These are phyloP conservation scores for Artemisia princeps DNA, from an alignment of 140 eudicot species.

Conservation along the genomic window DNA sequence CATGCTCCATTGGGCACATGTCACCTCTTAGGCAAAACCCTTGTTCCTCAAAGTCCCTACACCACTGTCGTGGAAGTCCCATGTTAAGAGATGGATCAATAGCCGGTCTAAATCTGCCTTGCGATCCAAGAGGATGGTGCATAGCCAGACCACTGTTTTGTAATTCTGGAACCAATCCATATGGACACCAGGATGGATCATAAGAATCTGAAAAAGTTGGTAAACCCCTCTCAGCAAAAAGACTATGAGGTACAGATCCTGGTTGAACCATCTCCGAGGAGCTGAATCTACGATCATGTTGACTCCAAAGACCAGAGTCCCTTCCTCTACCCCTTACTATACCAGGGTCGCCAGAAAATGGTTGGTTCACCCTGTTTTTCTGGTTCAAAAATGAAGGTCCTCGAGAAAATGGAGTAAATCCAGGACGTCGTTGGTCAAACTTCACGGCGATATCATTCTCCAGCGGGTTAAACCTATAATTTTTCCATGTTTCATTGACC, in stretches of 20 bases:
- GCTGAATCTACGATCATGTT: slow-evolving; percentile 49
- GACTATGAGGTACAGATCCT: slow-evolving; percentile 41
- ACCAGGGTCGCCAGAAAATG: slow-evolving; percentile 42
- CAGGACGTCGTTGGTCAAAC: slow-evolving; percentile 50
- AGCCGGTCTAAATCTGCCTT: slow-evolving; percentile 50
- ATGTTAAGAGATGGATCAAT: slow-evolving; percentile 43
- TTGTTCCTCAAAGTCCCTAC: slow-evolving; percentile 93
- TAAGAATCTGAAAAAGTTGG: slow-evolving; percentile 50
- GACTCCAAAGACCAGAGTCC: slow-evolving; percentile 46
- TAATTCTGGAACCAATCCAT: slow-evolving; percentile 59
- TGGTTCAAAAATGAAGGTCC: slow-evolving; percentile 41
- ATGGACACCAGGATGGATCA: slow-evolving; percentile 51
- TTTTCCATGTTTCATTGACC: slow-evolving; percentile 48
- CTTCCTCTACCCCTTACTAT: slow-evolving; percentile 55
- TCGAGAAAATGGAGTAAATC: slow-evolving; percentile 35
- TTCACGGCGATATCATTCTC: slow-evolving; percentile 42
- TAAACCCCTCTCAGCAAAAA: slow-evolving; percentile 57
- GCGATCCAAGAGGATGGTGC: slow-evolving; percentile 55
- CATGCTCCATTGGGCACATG: slow-evolving; percentile 99
- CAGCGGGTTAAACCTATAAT: slow-evolving; percentile 24
- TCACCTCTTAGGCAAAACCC: slow-evolving; percentile 92
- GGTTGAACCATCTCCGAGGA: slow-evolving; percentile 50
- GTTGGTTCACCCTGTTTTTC: slow-evolving; percentile 40
- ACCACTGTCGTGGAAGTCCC: slow-evolving; percentile 54
- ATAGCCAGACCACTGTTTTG: slow-evolving; percentile 56